Percentiles rank a stretch among this genome's conserved stretches.
phyloP scores from a whole-genome alignment of 306 rosid genomes.

The Vicia villosa region DNA sequence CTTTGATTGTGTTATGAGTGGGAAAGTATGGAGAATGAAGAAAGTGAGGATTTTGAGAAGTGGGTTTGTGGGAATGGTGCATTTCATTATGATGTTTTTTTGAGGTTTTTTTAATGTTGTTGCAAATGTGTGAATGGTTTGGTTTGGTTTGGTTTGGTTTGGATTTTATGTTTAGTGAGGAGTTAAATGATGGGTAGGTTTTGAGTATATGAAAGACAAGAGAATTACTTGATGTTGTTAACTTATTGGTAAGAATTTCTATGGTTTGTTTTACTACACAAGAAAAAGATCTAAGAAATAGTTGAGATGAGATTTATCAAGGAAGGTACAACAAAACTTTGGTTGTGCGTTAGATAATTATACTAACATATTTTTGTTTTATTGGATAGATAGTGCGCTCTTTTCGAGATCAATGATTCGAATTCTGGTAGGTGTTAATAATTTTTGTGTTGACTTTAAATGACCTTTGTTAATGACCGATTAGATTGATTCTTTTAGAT shows the following conservation, averaged over 20 bases:
- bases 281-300: conserved; percentile 34
- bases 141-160: conserved; percentile 6
- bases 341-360: conserved; percentile 18
- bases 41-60: conserved; percentile 34
- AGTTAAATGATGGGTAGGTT: conserved; percentile 22
- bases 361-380: background rate
- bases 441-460: too few species aligned
- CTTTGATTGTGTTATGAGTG: conserved; percentile 21
- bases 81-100: conserved; percentile 41
- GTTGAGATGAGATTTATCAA: conserved; percentile 27
- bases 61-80: conserved; percentile 28
- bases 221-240: conserved; percentile 32
- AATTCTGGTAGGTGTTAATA: too few species aligned
- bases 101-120: background rate
- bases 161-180: conserved; percentile 1
- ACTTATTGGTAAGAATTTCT: conserved; percentile 22
- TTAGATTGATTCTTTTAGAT: too few species aligned
- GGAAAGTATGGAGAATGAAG: conserved; percentile 33
- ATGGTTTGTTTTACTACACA: background rate
- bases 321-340: conserved; percentile 31
- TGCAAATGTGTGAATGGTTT: background rate
- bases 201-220: conserved; percentile 33
- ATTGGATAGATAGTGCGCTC: too few species aligned
- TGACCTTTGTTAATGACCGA: too few species aligned
- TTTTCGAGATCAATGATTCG: too few species aligned